These are phyloP conservation scores for Cyanidiococcus yangmingshanensis DNA, from an alignment of 23 red algal genomes.

Conservation along the genomic window DNA sequence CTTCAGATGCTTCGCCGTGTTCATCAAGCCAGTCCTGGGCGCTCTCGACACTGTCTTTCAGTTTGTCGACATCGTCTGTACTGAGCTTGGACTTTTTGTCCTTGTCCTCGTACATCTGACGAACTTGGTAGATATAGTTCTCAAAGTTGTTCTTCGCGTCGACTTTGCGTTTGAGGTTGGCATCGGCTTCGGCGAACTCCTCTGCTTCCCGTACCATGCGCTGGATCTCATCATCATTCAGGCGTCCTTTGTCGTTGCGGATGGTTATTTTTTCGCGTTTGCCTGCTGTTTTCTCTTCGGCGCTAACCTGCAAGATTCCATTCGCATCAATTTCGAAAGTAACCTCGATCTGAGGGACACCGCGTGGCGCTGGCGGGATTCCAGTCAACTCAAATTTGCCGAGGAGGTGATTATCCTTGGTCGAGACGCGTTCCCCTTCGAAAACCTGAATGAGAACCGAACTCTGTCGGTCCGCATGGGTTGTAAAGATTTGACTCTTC, in stretches of 20 bases:
- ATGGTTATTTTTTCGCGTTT: constrained; percentile 80
- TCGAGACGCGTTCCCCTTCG: constrained; percentile 83
- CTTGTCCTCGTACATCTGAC: constrained; percentile 68
- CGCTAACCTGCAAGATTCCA: constrained; percentile 80
- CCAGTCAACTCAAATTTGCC: constrained; percentile 92
- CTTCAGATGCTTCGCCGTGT: constrained; percentile 53
- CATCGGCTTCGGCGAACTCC: constrained; percentile 76
- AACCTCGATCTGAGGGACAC: constrained; percentile 85
- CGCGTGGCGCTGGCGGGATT: constrained; percentile 70
- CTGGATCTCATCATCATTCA: constrained; percentile 77
- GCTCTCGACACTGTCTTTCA: constrained; percentile 54
- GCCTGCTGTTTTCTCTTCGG: constrained; percentile 76
- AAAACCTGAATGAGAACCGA: constrained; percentile 88
- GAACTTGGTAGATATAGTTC: constrained; percentile 55
- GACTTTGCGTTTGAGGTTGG: constrained; percentile 44
- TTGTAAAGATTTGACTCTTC: constrained; percentile 93
- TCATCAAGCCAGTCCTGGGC: constrained; percentile 83
- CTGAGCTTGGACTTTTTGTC: constrained; percentile 61
- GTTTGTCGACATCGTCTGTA: constrained; percentile 65
- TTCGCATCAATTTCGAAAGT: constrained; percentile 88
- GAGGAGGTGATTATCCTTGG: constrained; percentile 91
- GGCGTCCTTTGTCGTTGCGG: constrained; percentile 69
- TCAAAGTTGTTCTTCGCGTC: constrained; percentile 80
- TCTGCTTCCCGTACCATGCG: constrained; percentile 91
- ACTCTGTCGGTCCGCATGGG: constrained; percentile 82